These are phyloP conservation scores for Camellia lanceoleosa DNA, from an alignment of 148 eudicot species.

Conservation along the genomic window DNA sequence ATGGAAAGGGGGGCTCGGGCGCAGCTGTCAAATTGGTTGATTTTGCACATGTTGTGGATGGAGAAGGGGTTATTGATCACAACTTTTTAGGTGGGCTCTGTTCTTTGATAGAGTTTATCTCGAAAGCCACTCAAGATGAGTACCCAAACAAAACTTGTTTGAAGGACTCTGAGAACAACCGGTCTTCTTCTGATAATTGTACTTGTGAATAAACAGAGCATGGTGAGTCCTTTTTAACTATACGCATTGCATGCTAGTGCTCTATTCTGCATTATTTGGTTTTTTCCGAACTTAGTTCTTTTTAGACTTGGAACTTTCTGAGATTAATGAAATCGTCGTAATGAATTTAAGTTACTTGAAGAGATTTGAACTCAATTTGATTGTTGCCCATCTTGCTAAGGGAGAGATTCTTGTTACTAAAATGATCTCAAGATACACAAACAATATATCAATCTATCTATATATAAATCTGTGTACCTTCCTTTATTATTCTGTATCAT, in stretches of 20 bases:
- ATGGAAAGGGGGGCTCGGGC: constrained; percentile 45
- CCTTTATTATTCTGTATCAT: background rate
- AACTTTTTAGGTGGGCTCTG: constrained; percentile 94
- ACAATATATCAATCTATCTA: no score
- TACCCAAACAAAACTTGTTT: constrained; percentile 17
- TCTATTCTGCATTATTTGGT: background rate
- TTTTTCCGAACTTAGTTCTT: background rate
- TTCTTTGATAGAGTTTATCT: constrained; percentile 76
- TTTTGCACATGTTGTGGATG: constrained; percentile 76
- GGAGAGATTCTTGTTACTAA: background rate
- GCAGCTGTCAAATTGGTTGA: constrained; percentile 76
- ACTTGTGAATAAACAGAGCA: background rate
- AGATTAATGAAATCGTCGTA: background rate
- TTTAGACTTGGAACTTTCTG: background rate
- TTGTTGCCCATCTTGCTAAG: background rate
- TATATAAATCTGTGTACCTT: background rate
- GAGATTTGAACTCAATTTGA: background rate
- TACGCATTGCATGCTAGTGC: background rate
- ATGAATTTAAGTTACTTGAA: background rate
- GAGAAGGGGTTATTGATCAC: constrained; percentile 75
- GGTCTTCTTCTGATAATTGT: background rate
- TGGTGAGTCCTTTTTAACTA: background rate
- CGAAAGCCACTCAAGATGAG: constrained; percentile 40
- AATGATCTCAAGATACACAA: no score
- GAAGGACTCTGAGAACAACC: constrained; percentile 12